Base-by-base conservation (phyloP, 2,329 filamentous ascomycete species). In the Nigrograna mackinnonii region DNA sequence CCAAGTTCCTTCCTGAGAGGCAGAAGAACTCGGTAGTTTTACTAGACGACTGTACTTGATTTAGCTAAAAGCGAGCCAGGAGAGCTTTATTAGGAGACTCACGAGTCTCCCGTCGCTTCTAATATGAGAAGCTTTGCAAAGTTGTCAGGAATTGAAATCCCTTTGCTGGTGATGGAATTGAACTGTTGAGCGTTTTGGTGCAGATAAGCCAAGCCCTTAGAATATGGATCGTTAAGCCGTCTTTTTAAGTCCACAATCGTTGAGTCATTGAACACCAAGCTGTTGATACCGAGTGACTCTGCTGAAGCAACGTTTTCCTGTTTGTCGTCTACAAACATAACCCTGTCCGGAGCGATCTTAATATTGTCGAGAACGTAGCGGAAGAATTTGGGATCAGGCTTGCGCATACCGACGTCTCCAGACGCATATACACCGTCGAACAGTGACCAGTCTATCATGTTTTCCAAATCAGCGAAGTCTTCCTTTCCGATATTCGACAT, bases 351-450 rank as follows among this genome's bases (percentile, higher is more conserved):
- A 5, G 46, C 22, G 2, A 40, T 18, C 2, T 42, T 37, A 13
- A 59, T 54, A 1, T 52, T 41, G 2, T 57, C 28, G 9, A 70
- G 49, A 5, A 69, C 64, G 33, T 64, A 45, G 11, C 43, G 41
- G 47, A 66, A 70, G 49, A 67, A 72, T 3, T 44, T 41, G 4
- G 54, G 44, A 17, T 66, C 60, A 11, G 66, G 68, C 47, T 71
- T 71, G 13, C 62, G 55, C 53, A 62, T 62, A 16, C 66, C 66
- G 17, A 55, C 54, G 2, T 53, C 47, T 19, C 52, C 59, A 2
- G 66, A 71, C 2, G 63, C 60, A 39, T 67, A 70, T 3, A 68
- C 54, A 17, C 36, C 43, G 43, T 70, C 58, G 28, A 71, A 71
- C 2, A 68, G 39, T 6, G 43, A 37, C 66, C 64, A 69, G 33